Evolutionary conservation across 371 early-diverging fungal species (phyloP), one percentile per base, ranked within the genome.

Genomic region (Mortierella sp.): DNA sequence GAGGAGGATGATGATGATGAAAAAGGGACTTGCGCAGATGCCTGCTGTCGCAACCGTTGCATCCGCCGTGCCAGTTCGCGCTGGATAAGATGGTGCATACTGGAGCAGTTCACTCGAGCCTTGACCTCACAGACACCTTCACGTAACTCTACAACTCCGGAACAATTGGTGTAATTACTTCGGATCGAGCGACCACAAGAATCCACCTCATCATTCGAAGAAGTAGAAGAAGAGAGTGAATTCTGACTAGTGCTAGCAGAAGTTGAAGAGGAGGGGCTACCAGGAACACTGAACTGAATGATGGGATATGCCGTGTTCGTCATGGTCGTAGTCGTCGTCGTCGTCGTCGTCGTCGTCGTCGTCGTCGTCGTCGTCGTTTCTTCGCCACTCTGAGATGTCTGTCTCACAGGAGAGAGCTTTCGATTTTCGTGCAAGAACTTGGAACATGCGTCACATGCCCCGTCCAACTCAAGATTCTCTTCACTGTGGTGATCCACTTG

Each of bases 41-140:
- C 6, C 16, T 21, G 68, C 46, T 16, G 43, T 7, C 19, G 63
- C 4, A 21, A 7, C 44, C 16, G 21, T 6, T 12, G 45, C 25
- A 45, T 57, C 37, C 37, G 23, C n/a, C 46, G 50, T 11, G 37
- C 37, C n/a, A 48, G 18, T n/a, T 69, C 73, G 6, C 70, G 72
- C 28, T 68, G 72, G 15, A 69, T 1, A 48, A 68, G n/a, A 9
- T 72, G 79, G 30, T 79, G 79, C 26, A 79, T n/a, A 29, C 79
- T 79, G 2, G 79, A 79, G 15, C 79, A 79, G 48, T 72, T 68
- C 14, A 79, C 73, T 46, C 55, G 68, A 18, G 66, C 79, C 60
- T 60, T 69, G 63, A 79, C 48, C 9, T 79, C 79, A 46, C 79
- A 79, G 1, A 53, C 19, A 9, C 79, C 79, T 4, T 79, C 60